Base-by-base conservation (phyloP, 2,329 filamentous ascomycete species). In the Fusarium sp. region DNA sequence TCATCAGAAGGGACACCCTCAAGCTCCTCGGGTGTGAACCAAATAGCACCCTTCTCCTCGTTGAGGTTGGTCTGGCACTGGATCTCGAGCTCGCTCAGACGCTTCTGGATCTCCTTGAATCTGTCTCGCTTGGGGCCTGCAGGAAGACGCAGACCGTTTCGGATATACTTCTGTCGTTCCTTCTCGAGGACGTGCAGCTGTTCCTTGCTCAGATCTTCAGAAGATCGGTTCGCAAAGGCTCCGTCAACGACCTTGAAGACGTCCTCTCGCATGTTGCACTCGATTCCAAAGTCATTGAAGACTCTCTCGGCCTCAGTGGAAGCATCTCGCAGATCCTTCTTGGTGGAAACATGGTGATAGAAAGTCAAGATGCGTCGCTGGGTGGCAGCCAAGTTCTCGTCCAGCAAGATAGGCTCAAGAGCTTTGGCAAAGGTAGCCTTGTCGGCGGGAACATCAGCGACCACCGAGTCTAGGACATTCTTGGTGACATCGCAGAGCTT, bases 101-200 rank as follows among this genome's bases (percentile, higher is more conserved):
- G 87, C 87, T 94, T 94, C 88, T 95, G 94, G 84, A 96, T 95
- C 82, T 93, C 93, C 86, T 95, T 96, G 88, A 96, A 96, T 52
- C 93, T 90, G 77, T 95, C 93, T 71, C 93, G 86, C 84, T 95
- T 86, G 6, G 88, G 85, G 1, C 93, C 93, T 27, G 90, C 89
- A 2, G 93, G 91, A 59, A 97, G 85, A 5, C 91, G 91, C 56
- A 97, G 85, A 16, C 94, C 94, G 81, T 95, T 95, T 64, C 90
- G 88, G 77, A 96, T 92, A 82, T 94, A 96, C 72, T 88, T 89
- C 83, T 94, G 94, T 78, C 92, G 89, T 78, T 95, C 92, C 84
- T 94, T 95, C 83, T 95, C 92, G 34, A 97, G 85, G 73, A 95
- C 82, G n/a, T 92, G 89, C 75, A 91, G 83, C 66, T 90, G 92